Percentiles rank a stretch among this genome's conserved stretches.
Evolutionary conservation across 345 rosid genomes (phyloP).

Genomic region (Moricandia moricandioides): DNA sequence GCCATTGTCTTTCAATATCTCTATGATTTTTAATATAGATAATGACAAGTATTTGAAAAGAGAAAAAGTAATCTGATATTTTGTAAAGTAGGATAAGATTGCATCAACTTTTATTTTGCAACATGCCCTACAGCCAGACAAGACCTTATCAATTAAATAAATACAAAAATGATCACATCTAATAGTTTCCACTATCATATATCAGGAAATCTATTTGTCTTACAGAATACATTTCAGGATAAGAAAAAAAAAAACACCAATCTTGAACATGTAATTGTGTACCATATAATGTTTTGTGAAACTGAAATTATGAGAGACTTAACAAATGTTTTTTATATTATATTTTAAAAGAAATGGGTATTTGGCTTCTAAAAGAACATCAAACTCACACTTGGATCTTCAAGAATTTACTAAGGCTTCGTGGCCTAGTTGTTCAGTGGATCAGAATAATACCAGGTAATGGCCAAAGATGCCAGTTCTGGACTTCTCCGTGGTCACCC

Average conservation of each 20-base stretch:
- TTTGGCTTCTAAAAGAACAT: too few relatives aligned
- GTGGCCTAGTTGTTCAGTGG: too few relatives aligned
- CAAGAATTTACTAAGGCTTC: too few relatives aligned
- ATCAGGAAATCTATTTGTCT: background rate
- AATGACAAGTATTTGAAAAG: constrained; percentile 11
- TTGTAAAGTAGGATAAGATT: constrained; percentile 17
- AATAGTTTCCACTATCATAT: constrained; percentile 7
- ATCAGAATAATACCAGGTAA: too few relatives aligned
- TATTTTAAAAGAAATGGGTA: constrained; percentile 73
- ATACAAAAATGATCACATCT: constrained; percentile 4
- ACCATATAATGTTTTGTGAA: constrained; percentile 2
- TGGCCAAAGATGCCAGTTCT: too few relatives aligned
- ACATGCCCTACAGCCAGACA: constrained; percentile 19
- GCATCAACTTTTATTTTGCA: constrained; percentile 12
- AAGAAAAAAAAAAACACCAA: background rate
- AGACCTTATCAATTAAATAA: background rate
- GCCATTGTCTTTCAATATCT: constrained; percentile 27
- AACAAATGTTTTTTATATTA: background rate
- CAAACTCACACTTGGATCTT: too few relatives aligned
- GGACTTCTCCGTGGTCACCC: too few relatives aligned
- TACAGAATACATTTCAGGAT: background rate
- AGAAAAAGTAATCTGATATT: constrained; percentile 7
- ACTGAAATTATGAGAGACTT: background rate
- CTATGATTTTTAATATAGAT: constrained; percentile 20
- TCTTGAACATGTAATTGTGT: background rate